A percentile compares a stretch with the other conserved stretches of the same genome.
Conservation (phyloP, 2,329 filamentous ascomycete genomes). For the Fusarium succisae region DNA sequence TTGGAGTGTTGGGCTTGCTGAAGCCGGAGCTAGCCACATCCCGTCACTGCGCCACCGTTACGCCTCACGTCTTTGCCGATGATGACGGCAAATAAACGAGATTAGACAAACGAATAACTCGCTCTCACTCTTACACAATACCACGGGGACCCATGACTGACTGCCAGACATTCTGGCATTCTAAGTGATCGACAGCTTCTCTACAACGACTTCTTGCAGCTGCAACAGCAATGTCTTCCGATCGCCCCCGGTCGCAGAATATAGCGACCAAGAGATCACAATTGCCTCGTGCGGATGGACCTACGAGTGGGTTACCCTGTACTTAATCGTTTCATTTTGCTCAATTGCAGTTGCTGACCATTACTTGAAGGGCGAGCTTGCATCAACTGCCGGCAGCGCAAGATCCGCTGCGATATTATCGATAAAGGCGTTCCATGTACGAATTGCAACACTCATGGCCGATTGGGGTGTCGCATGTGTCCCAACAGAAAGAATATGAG, state of each 20-base stretch:
- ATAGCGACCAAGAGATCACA: background rate
- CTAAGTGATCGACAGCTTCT: background rate
- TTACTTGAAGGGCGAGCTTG: background rate
- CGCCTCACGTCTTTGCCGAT: background rate
- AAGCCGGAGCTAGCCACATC: background rate
- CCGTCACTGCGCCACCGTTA: background rate
- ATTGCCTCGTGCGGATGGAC: too few species aligned
- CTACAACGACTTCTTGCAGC: accelerated
- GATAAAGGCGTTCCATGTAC: slow-evolving; percentile 1
- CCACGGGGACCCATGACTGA: background rate
- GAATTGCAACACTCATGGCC: background rate
- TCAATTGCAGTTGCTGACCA: accelerated
- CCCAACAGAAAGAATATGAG: background rate
- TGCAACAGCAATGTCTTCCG: background rate
- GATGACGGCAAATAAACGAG: background rate
- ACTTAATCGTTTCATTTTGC: accelerated
- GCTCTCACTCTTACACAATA: background rate
- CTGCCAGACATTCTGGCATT: accelerated
- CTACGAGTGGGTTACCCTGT: background rate
- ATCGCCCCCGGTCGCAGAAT: background rate
- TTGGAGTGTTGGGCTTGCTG: background rate
- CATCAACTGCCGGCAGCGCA: background rate
- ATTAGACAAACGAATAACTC: background rate
- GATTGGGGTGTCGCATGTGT: background rate
- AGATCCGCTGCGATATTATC: slow-evolving; percentile 1